These are phyloP conservation scores for Kurtzmaniella natalensis DNA, from an alignment of 1,139 yeast genomes.

Conservation along the genomic window DNA sequence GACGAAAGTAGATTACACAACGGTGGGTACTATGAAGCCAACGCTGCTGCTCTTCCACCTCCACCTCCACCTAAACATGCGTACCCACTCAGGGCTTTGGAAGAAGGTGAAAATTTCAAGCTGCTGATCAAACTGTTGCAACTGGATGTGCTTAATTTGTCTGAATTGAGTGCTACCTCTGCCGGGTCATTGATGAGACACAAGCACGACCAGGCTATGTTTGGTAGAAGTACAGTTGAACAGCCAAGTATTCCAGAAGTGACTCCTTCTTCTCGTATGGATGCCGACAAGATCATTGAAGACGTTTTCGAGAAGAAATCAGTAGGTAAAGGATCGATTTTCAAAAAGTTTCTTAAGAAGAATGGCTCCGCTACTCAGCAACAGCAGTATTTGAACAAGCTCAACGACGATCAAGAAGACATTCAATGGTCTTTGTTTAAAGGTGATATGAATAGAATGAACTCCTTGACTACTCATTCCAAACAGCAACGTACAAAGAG, in stretches of 20 bases:
- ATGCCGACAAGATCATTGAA: slow-evolving; percentile 13
- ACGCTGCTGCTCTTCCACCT: slow-evolving; percentile 21
- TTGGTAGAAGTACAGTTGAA: slow-evolving; percentile 16
- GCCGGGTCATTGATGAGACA: slow-evolving; percentile 84
- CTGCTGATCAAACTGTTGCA: slow-evolving; percentile 42
- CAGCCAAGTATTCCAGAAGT: slow-evolving; percentile 11
- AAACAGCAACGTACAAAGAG: slow-evolving; percentile 65
- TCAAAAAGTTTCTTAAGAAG: slow-evolving; percentile 47
- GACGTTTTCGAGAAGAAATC: slow-evolving; percentile 16
- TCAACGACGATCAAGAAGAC: slow-evolving; percentile 18
- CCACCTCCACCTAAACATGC: slow-evolving; percentile 50
- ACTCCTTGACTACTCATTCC: slow-evolving; percentile 67
- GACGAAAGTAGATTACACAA: slow-evolving; percentile 1
- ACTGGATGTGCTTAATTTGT: slow-evolving; percentile 45
- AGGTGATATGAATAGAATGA: slow-evolving; percentile 67
- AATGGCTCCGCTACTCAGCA: slow-evolving; percentile 15
- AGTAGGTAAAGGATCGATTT: slow-evolving; percentile 36
- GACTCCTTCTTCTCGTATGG: too few species aligned
- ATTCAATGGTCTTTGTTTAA: slow-evolving; percentile 41
- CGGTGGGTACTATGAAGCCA: slow-evolving; percentile 14
- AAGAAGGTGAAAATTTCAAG: slow-evolving; percentile 12
- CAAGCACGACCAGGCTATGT: slow-evolving; percentile 43
- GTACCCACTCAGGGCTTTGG: neutral
- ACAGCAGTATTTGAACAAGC: slow-evolving; percentile 12
- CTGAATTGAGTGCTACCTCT: slow-evolving; percentile 82